These are phyloP conservation scores for Colletotrichum zoysiae DNA, from an alignment of 2,329 filamentous ascomycete species.

Conservation along the genomic window DNA sequence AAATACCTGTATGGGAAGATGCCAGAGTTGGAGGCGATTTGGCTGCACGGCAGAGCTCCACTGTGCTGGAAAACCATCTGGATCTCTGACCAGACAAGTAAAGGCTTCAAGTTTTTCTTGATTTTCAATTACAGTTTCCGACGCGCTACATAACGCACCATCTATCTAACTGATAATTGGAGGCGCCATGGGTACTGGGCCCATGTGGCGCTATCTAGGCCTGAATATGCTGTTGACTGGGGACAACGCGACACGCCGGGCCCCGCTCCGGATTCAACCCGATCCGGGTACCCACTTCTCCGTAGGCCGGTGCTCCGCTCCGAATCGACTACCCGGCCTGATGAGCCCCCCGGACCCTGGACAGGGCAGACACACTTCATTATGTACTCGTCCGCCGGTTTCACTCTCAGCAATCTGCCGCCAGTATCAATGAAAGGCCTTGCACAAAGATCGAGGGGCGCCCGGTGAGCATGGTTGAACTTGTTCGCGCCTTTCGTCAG, in stretches of 20 bases:
- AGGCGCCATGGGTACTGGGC: neutral
- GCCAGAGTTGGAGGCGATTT: neutral
- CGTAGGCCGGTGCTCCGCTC: neutral
- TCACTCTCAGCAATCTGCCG: no score
- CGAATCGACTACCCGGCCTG: neutral
- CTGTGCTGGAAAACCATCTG: neutral
- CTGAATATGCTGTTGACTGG: neutral
- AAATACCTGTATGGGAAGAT: neutral
- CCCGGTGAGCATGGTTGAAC: no score
- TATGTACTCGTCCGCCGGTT: no score
- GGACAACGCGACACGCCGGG: neutral
- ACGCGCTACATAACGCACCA: neutral
- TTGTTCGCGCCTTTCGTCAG: no score
- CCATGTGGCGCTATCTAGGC: neutral
- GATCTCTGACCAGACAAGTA: neutral
- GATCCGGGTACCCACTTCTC: neutral
- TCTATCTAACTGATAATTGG: rapidly evolving
- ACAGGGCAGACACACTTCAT: neutral
- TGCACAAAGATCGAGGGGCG: no score
- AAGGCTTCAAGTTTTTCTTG: neutral
- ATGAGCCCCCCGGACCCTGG: neutral
- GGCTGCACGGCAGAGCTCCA: neutral
- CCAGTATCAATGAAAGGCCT: no score
- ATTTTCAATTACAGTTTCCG: neutral
- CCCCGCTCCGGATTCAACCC: neutral